Percentiles rank a stretch among this genome's conserved stretches.
Conservation (phyloP, 108 stramenopile genomes). For the Schizochytrium sp. region DNA sequence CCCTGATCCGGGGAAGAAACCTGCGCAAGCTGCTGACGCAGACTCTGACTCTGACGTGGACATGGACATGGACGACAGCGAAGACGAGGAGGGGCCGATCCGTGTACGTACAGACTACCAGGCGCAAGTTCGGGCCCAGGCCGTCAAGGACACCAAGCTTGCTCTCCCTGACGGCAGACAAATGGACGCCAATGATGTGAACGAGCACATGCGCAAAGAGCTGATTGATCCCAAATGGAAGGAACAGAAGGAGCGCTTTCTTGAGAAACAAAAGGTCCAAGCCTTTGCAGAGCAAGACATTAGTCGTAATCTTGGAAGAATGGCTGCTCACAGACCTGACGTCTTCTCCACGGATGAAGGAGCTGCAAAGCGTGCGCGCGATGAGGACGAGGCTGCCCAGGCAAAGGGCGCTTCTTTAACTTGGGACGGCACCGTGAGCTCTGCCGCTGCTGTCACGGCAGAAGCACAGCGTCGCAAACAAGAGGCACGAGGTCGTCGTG, state of each 20-base stretch:
- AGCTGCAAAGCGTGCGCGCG: not conserved
- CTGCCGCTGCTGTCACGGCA: not conserved
- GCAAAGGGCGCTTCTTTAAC: not conserved
- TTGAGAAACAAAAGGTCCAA: not conserved
- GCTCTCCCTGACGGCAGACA: not conserved
- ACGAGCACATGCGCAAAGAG: not conserved
- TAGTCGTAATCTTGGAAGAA: not conserved
- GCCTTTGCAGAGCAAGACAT: not conserved
- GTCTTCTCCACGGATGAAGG: not conserved
- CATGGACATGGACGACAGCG: not conserved
- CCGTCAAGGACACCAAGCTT: not conserved
- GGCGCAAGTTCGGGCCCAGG: not conserved
- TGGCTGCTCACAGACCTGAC: not conserved
- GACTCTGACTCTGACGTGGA: not conserved
- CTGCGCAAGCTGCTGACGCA: not conserved
- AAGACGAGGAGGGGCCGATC: not conserved
- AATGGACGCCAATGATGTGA: not conserved
- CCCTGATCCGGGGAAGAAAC: not conserved
- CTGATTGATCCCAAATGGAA: conserved; percentile 12
- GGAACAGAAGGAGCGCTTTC: not conserved
- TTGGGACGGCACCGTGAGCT: not conserved
- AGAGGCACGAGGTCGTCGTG: not conserved
- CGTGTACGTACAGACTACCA: not conserved
- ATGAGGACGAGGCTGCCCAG: not conserved
- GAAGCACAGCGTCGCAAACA: not conserved